These are phyloP conservation scores for Talaromyces sp. DNA, from an alignment of 2,329 filamentous ascomycete species.

Conservation along the genomic window DNA sequence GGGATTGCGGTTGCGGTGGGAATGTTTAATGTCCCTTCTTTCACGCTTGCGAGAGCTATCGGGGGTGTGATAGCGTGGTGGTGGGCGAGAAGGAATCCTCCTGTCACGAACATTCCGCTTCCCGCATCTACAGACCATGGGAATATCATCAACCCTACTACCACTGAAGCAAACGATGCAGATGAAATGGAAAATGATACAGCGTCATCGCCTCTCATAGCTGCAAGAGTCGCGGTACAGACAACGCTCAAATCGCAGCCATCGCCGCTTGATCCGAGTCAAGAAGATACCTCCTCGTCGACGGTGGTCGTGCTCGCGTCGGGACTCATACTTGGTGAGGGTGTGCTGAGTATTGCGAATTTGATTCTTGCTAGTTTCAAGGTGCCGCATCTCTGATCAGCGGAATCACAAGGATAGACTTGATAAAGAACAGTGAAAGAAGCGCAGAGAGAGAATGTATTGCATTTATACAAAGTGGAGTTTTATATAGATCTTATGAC, in stretches of 20 bases:
- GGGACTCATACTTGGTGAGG: conserved; percentile 89
- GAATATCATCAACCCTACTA: not conserved
- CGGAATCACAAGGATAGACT: not conserved
- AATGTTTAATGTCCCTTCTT: conserved; percentile 97
- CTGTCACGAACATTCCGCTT: not conserved
- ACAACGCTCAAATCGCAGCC: not conserved
- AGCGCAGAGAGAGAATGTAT: not conserved
- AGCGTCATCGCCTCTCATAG: not conserved
- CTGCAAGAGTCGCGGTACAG: not conserved
- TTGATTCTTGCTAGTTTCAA: conserved; percentile 72
- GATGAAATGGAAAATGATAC: not conserved
- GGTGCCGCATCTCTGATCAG: conserved; percentile 68
- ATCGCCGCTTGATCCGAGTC: conserved; percentile 11
- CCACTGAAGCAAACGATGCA: no score
- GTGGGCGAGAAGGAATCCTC: conserved; percentile 57
- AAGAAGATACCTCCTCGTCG: conserved; percentile 45
- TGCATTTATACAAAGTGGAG: not conserved
- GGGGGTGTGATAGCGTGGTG: conserved; percentile 77
- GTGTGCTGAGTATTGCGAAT: conserved; percentile 88
- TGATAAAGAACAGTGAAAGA: not conserved
- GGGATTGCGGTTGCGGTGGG: conserved; percentile 96
- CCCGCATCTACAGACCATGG: not conserved
- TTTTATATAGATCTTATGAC: not conserved
- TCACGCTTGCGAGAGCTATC: conserved; percentile 82
- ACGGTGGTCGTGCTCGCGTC: conserved; percentile 84